Percentiles rank a stretch among this genome's conserved stretches.
phyloP scores from a whole-genome alignment of 148 eudicot species.

The Pouteria glomerata region DNA sequence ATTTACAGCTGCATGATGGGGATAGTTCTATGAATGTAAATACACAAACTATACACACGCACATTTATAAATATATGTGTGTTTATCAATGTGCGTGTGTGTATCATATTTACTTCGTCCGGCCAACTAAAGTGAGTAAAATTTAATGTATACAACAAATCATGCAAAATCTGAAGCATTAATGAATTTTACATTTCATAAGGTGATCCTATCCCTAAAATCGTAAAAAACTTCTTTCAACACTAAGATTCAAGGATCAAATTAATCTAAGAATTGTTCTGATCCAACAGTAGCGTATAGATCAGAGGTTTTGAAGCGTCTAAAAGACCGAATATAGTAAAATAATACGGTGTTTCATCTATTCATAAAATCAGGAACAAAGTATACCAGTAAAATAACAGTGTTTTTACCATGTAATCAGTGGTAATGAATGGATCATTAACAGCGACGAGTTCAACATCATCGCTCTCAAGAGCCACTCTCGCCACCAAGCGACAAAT shows the following conservation, averaged over 20 bases:
- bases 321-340: no score
- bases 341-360: no score
- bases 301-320: no score
- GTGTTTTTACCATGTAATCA: constrained; percentile 56
- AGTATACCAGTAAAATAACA: neutral
- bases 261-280: no score
- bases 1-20: no score
- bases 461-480: constrained; percentile 60
- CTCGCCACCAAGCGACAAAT: constrained; percentile 69
- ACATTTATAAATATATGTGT: no score
- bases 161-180: neutral
- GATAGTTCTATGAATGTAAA: neutral
- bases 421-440: constrained; percentile 65
- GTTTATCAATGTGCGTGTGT: no score
- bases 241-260: no score
- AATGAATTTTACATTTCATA: neutral
- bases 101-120: no score
- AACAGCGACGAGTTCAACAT: constrained; percentile 63
- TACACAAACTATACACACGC: neutral
- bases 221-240: no score
- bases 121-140: neutral
- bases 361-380: neutral
- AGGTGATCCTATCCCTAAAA: neutral
- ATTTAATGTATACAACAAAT: neutral
- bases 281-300: no score